These are phyloP conservation scores for Sophora flavescens DNA, from an alignment of 306 rosid genomes.

Conservation along the genomic window DNA sequence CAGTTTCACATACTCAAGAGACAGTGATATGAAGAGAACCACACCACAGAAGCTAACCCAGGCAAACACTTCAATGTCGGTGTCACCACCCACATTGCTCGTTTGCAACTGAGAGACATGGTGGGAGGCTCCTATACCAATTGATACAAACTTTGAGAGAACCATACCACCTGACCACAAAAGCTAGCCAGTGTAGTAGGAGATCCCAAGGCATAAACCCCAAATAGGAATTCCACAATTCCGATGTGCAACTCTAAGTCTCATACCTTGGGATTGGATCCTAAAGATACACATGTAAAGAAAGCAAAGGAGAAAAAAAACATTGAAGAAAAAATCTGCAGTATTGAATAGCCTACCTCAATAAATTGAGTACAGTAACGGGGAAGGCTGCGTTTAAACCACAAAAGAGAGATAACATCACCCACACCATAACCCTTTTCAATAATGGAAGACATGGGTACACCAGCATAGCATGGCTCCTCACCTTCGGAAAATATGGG, in stretches of 20 bases:
- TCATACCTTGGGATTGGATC: neutral
- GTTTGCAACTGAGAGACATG: neutral
- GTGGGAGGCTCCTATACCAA: neutral
- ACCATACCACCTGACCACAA: neutral
- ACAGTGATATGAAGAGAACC: neutral
- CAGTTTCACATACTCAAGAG: constrained; percentile 12
- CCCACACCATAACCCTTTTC: constrained; percentile 95
- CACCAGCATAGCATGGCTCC: constrained; percentile 99
- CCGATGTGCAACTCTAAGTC: neutral
- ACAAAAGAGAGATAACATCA: constrained; percentile 94
- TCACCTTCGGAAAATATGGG: constrained; percentile 71
- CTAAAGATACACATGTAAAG: neutral
- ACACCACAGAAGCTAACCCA: neutral
- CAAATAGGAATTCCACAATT: neutral
- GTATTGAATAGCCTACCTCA: constrained; percentile 66
- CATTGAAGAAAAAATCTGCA: constrained; percentile 2
- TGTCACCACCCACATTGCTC: neutral
- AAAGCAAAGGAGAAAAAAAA: constrained; percentile 23
- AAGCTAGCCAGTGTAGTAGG: neutral
- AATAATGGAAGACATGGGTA: constrained; percentile 96
- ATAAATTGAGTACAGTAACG: constrained; percentile 95
- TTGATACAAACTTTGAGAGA: neutral
- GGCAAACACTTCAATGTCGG: neutral
- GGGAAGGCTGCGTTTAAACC: constrained; percentile 99
- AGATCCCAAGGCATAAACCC: neutral